These are phyloP conservation scores for Ogataea hybrid DNA, from an alignment of 1,139 yeast genomes.

Conservation along the genomic window DNA sequence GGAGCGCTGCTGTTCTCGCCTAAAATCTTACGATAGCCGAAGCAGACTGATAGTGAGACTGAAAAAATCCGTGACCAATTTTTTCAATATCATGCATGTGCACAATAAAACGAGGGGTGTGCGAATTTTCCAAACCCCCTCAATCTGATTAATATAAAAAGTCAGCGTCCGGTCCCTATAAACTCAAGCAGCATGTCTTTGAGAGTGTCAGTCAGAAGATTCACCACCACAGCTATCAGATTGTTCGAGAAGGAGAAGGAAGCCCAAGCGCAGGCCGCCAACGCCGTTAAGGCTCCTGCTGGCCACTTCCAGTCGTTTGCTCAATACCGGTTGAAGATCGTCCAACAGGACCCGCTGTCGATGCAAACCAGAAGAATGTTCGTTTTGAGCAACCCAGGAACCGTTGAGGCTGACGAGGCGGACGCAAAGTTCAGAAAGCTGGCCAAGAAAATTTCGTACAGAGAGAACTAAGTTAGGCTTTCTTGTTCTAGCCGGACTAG, in stretches of 20 bases:
- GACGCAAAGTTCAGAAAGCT: conserved; percentile 22
- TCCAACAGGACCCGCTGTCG: conserved; percentile 50
- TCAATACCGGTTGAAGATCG: conserved; percentile 52
- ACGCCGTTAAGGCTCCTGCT: conserved; percentile 10
- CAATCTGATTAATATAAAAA: background rate
- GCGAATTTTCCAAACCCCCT: conserved; percentile 2
- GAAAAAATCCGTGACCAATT: conserved; percentile 15
- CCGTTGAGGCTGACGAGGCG: conserved; percentile 8
- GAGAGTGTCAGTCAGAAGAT: conserved; percentile 14
- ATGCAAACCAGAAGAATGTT: conserved; percentile 29
- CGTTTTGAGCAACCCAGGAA: conserved; percentile 9
- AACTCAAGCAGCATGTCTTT: conserved; percentile 4
- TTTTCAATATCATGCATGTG: conserved; percentile 4
- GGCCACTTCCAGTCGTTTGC: conserved; percentile 51
- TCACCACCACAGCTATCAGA: conserved; percentile 15
- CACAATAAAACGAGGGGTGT: conserved; percentile 12
- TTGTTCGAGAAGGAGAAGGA: conserved; percentile 20
- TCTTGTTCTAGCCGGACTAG: conserved; percentile 12
- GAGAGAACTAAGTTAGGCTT: conserved; percentile 9
- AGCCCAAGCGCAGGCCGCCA: conserved; percentile 18
- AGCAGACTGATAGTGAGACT: conserved; percentile 1
- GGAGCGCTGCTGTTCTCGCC: conserved; percentile 3
- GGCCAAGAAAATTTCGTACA: conserved; percentile 31
- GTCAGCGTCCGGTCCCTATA: background rate
- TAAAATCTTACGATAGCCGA: conserved; percentile 11